A percentile compares a stretch with the other conserved stretches of the same genome.
Conservation (phyloP, 306 rosid species). For the Vigna unguiculata region DNA sequence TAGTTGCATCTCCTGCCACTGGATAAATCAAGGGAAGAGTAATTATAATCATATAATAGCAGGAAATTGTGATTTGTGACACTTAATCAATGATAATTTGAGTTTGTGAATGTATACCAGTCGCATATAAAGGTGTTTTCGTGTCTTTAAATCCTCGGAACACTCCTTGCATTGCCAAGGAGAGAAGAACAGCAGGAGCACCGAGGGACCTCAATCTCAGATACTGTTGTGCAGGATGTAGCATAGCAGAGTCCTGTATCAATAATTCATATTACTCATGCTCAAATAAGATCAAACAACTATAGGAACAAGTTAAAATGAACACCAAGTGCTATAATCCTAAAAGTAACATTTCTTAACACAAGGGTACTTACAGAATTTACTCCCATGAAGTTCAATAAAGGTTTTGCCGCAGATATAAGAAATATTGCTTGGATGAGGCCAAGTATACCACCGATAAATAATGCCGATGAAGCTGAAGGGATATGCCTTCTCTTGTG, state of each 20-base stretch:
- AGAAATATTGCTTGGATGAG: constrained; percentile 78
- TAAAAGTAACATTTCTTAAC: not conserved
- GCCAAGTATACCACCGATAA: constrained; percentile 85
- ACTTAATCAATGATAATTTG: constrained; percentile 8
- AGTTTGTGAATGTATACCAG: constrained; percentile 59
- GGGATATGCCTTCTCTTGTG: constrained; percentile 73
- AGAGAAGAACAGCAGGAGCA: constrained; percentile 98
- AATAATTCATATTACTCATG: constrained; percentile 8
- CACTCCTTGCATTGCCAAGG: constrained; percentile 94
- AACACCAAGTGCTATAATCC: constrained; percentile 11
- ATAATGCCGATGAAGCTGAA: constrained; percentile 91
- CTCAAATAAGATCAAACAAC: constrained; percentile 19
- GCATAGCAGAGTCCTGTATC: constrained; percentile 87
- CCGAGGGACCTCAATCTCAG: constrained; percentile 89
- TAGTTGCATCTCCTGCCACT: constrained; percentile 92
- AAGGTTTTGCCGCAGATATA: constrained; percentile 82
- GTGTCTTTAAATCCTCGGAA: constrained; percentile 97
- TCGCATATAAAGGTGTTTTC: constrained; percentile 88
- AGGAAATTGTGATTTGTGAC: not conserved
- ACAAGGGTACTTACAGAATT: constrained; percentile 61
- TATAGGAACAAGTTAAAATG: constrained; percentile 11
- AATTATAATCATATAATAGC: constrained; percentile 38
- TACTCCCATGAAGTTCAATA: constrained; percentile 90
- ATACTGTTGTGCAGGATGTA: constrained; percentile 76
- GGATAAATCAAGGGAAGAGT: constrained; percentile 39